Evolutionary conservation across 371 early-diverging fungal species (phyloP).

Genomic region (Paraphysoderma sedebokerense): DNA sequence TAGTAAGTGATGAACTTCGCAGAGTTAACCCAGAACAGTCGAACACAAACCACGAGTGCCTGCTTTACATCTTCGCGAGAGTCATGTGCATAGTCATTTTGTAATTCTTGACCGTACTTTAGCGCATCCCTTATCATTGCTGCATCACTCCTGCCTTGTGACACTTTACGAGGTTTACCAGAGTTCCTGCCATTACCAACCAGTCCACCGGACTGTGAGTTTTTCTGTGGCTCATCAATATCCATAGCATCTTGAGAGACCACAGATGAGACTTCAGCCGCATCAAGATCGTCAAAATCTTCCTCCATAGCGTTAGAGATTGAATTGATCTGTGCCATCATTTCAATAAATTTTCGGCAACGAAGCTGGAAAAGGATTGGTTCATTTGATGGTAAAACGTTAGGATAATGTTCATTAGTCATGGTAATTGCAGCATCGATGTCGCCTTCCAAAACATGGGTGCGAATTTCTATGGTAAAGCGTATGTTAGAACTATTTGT

Average conservation of each 20-base stretch:
- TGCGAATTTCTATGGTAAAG: not conserved
- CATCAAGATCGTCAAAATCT: too few species aligned
- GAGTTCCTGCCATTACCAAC: not conserved
- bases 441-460: not conserved
- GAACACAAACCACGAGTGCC: too few species aligned
- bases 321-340: too few species aligned
- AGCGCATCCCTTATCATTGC: too few species aligned
- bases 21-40: too few species aligned
- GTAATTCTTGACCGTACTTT: too few species aligned
- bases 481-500: not conserved
- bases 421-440: not conserved
- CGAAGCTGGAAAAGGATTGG: not conserved
- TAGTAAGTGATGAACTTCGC: not conserved
- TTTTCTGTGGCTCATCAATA: not conserved
- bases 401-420: not conserved
- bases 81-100: too few species aligned
- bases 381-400: not conserved
- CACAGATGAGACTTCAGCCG: not conserved
- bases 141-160: not conserved
- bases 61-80: too few species aligned
- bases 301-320: too few species aligned
- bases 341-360: not conserved
- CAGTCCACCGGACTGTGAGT: not conserved
- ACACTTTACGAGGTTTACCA: not conserved
- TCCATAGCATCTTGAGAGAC: not conserved